These are phyloP conservation scores for Acanthamoeba rhysodes DNA, from an alignment of 208 protist genomes.

Conservation along the genomic window DNA sequence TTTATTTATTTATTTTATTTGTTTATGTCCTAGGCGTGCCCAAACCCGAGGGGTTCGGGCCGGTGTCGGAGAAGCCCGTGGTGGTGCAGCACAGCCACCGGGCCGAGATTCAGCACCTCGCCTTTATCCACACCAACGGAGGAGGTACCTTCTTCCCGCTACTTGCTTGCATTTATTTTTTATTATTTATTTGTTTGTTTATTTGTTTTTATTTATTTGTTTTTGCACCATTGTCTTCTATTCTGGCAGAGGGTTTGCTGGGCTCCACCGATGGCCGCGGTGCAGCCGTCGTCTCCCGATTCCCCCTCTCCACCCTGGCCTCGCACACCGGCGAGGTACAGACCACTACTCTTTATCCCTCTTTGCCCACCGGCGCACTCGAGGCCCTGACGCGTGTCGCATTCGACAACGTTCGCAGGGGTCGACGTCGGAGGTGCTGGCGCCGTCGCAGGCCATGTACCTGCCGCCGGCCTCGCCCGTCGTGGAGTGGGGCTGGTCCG, in stretches of 20 bases:
- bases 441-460: background rate
- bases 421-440: background rate
- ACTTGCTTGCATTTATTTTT: too few relatives aligned
- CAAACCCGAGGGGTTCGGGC: background rate
- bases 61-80: background rate
- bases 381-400: too few relatives aligned
- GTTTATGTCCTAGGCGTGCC: background rate
- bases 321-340: too few relatives aligned
- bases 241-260: background rate
- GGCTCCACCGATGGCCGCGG: constrained; percentile 12
- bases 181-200: too few relatives aligned
- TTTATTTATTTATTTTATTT: background rate
- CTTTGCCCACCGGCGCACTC: too few relatives aligned
- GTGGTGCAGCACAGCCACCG: constrained; percentile 13
- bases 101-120: constrained; percentile 24
- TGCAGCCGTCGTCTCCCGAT: background rate
- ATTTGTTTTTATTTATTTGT: too few relatives aligned
- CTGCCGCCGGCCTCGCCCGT: background rate
- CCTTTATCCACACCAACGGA: background rate
- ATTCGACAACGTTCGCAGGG: too few relatives aligned
- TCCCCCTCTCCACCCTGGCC: background rate
- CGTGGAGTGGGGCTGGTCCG: constrained; percentile 22
- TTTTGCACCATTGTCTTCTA: too few relatives aligned
- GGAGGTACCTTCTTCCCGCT: background rate
- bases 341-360: too few relatives aligned